Evolutionary conservation across 2,329 filamentous ascomycete species (phyloP).

Genomic region (Fusarium clavum): DNA sequence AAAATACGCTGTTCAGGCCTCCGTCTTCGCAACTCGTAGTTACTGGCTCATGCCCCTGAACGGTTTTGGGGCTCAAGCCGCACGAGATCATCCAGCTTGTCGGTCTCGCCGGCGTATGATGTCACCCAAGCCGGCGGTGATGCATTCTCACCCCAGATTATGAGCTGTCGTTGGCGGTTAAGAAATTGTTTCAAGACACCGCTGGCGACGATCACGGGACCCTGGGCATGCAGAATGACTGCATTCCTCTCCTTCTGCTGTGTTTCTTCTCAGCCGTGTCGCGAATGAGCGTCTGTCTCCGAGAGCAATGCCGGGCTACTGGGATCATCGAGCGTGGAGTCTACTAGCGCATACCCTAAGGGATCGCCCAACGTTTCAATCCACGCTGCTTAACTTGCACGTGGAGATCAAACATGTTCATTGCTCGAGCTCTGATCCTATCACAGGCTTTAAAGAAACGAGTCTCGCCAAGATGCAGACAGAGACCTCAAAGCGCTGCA

Average conservation of each 20-base stretch:
- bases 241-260: slow-evolving; percentile 20
- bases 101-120: slow-evolving; percentile 37
- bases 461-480: slow-evolving; percentile 10
- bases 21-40: slow-evolving; percentile 27
- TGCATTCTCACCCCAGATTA: slow-evolving; percentile 18
- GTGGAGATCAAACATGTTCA: slow-evolving; percentile 33
- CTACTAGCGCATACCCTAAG: slow-evolving; percentile 30
- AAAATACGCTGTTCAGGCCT: slow-evolving; percentile 19
- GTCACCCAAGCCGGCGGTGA: slow-evolving; percentile 38
- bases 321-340: slow-evolving; percentile 29
- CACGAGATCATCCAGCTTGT: slow-evolving; percentile 16
- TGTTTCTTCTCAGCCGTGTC: slow-evolving; percentile 11
- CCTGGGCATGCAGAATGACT: slow-evolving; percentile 30
- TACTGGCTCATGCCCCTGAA: slow-evolving; percentile 30
- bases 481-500: slow-evolving; percentile 12
- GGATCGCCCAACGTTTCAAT: slow-evolving; percentile 33
- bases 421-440: slow-evolving; percentile 23
- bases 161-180: slow-evolving; percentile 29
- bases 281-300: slow-evolving; percentile 17
- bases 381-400: slow-evolving; percentile 34
- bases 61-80: slow-evolving; percentile 34
- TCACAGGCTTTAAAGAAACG: slow-evolving; percentile 3
- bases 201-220: slow-evolving; percentile 34
- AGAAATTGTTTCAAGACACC: slow-evolving; percentile 10
- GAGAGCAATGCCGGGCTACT: slow-evolving; percentile 21